phyloP scores from a whole-genome alignment of 495 filamentous ascomycete genomes.

The Podospora comata region DNA sequence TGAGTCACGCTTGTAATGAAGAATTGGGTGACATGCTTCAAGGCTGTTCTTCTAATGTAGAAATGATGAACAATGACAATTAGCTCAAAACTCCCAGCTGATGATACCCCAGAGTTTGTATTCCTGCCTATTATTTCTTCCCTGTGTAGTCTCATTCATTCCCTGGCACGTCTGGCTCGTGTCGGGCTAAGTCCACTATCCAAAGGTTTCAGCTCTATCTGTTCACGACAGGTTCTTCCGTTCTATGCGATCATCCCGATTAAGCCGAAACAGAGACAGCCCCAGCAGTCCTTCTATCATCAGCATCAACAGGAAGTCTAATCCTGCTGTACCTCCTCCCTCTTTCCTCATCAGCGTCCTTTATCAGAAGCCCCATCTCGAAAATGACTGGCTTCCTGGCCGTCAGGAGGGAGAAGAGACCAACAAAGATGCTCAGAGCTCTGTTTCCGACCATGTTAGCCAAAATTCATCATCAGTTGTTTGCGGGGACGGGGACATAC shows the following conservation, averaged over 20 bases:
- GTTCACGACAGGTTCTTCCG: too few relatives aligned
- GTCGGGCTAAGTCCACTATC: too few relatives aligned
- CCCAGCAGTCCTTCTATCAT: constrained; percentile 10
- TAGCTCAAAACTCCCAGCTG: too few relatives aligned
- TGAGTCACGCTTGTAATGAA: background rate
- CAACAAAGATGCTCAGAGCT: background rate
- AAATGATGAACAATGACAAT: too few relatives aligned
- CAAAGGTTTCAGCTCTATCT: too few relatives aligned
- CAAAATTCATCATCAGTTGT: background rate
- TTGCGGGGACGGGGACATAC: background rate
- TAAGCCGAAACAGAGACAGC: constrained; percentile 11
- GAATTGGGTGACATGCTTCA: background rate
- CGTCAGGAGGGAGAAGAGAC: background rate
- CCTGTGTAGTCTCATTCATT: too few relatives aligned
- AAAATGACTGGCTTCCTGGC: background rate
- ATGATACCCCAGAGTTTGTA: too few relatives aligned
- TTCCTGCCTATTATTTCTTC: too few relatives aligned
- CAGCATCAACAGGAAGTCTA: background rate
- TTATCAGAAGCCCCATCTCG: constrained; percentile 1
- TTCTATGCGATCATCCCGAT: background rate
- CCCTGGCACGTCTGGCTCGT: too few relatives aligned
- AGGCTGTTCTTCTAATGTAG: too few relatives aligned
- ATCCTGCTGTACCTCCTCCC: background rate
- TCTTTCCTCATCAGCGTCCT: background rate
- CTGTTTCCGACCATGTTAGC: background rate